A percentile compares a stretch with the other conserved stretches of the same genome.
phyloP scores from a whole-genome alignment of 768 basidiomycete species.

The Rhodotorula sphaerocarpa region DNA sequence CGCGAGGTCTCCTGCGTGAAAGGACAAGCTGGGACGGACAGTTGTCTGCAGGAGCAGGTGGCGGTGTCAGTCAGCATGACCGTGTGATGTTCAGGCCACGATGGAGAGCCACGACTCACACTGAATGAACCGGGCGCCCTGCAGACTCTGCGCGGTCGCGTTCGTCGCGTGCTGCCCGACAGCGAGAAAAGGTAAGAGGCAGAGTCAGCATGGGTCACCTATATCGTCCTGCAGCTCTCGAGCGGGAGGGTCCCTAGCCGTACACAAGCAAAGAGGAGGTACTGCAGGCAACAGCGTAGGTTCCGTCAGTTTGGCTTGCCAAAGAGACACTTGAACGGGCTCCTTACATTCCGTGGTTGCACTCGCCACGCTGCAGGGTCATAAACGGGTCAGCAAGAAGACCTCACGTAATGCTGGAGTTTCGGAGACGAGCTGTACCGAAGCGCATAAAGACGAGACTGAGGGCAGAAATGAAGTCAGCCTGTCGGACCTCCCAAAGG shows the following conservation, averaged over 20 bases:
- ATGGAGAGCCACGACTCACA: conserved; percentile 13
- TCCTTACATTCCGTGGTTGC: conserved; percentile 74
- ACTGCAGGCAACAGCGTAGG: conserved; percentile 61
- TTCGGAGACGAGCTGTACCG: conserved; percentile 51
- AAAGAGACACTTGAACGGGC: conserved; percentile 12
- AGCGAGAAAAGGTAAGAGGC: background rate
- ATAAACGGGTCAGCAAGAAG: background rate
- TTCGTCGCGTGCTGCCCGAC: conserved; percentile 64
- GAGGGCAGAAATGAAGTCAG: conserved; percentile 5
- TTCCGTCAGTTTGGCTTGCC: no score
- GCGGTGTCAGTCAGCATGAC: background rate
- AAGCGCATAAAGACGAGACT: conserved; percentile 89
- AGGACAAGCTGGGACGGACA: conserved; percentile 4
- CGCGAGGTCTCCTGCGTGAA: background rate
- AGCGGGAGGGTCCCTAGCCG: no score
- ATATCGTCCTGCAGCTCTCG: no score
- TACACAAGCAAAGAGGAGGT: conserved; percentile 78
- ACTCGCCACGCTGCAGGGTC: conserved; percentile 72
- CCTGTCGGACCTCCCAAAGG: conserved; percentile 18
- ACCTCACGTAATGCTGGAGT: background rate
- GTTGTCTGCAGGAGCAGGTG: conserved; percentile 16
- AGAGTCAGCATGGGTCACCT: background rate
- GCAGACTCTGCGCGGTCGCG: conserved; percentile 70
- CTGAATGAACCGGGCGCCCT: conserved; percentile 63
- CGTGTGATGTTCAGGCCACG: background rate